Base-by-base conservation (phyloP, 495 filamentous ascomycete species). In the Neurospora sp. region DNA sequence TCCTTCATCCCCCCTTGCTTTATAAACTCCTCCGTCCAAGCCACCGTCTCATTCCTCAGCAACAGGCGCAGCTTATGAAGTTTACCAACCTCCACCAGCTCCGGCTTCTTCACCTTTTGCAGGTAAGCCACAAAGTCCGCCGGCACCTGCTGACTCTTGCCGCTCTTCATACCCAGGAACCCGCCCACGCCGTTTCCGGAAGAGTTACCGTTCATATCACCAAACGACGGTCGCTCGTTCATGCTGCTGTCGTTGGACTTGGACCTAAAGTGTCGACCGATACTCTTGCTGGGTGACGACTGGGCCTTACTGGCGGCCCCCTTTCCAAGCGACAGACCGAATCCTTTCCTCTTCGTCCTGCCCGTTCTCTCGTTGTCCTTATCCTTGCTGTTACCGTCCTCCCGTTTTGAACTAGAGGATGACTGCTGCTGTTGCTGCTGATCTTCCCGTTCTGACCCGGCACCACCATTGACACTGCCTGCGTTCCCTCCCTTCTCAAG, bases 11-110 rank as follows among this genome's bases (percentile, higher is more conserved):
- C 96, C 20, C 94, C 94, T 75, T 93, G 87, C 27, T 88, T 84
- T 75, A 98, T 92, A 80, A 99, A 99, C 8, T 88, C 86, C 76
- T 98, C 93, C 2, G 96, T 95, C 96, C 96, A 99, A 20, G 89
- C 88, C 3, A 99, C 91, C 4, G 94, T 96, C 83, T 99, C 96
- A 78, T 98, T 98, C 8, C 96, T 91, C 41, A 98, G 85, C 12
- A 98, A 84, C 68, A 97, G 85, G 7, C 95, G 90, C 27, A 99
- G 87, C 81, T 99, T 99, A 80, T 99, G 96, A 12, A 99, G 81
- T 74, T 92, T 93, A 10, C 94, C 93, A n/a, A 98, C 92, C 77
- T 98, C 95, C 3, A 98, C 89, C 70, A 89, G 83, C 77, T 96
- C 87, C 1, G 94, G 93, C 79, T 92, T 89, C 73, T 89, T 90